Base-by-base conservation (phyloP, 164 flowering plant genomes). In the Vitis cinerea region DNA sequence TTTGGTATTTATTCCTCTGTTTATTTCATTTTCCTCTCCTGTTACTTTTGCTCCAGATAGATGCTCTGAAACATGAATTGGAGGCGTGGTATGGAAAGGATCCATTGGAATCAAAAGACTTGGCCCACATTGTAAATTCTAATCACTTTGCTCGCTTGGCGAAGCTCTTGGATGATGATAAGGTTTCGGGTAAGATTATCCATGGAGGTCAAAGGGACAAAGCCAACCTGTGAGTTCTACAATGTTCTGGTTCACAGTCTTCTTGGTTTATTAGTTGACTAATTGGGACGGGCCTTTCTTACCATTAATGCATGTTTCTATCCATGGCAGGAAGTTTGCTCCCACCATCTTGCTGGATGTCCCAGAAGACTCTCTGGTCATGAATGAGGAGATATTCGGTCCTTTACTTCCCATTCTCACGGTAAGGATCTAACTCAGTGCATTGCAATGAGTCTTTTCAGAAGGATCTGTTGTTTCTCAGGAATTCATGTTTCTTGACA, bases 361-460 rank as follows among this genome's bases (percentile, higher is more conserved):
- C 69, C 97, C 99, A 44, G 81, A 66, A 63, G 89, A 95, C 65
- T 88, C 97, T 66, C 59, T 86, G 79, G 85, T 95, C 76, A 94
- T 94, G 99, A 85, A 62, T 31, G 99, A 92, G 72, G 97, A 94
- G 83, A 91, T 94, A 68, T 92, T 92, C 79, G 99, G 99, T 54
- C 99, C 99, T 6, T 77, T 95, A 64, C 96, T 92, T 71, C 97
- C 99, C 63, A 94, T 94, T 66, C 0, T 94, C 65, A 83, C 84
- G 72, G 98, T 94, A 77, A 67, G 84, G 61, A 65, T 31, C 49
- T 67, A 13, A 37, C 15, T n/a, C 48, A 13, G 15, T 59, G 19
- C 6, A 53, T 27, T 71, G 10, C 37, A 30, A 2, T 59, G 30
- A 10, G 2, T 54, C 55, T 53, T 15, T 52, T 37, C 29, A 29